Base-by-base conservation (phyloP, 2,329 filamentous ascomycete species). In the Talaromyces albobiverticillius region DNA sequence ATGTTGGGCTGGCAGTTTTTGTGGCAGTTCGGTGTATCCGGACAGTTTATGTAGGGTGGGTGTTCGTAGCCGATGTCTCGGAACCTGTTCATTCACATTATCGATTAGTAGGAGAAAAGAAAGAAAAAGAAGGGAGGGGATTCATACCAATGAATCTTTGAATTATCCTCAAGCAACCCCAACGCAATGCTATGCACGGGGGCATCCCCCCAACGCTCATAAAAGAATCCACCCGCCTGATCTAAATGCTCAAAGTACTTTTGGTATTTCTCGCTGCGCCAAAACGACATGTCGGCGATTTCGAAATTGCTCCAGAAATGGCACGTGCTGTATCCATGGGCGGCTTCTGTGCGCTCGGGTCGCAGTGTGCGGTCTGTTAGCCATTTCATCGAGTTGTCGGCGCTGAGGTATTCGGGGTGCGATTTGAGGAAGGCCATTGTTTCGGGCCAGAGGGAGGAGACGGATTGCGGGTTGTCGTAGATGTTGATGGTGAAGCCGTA, bases 291-390 rank as follows among this genome's bases (percentile, higher is more conserved):
- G 71, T 96, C 90, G 43, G 83, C 93, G 64, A 99, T 93, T 74
- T 99, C 94, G 64, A 99, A 99, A 74, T 99, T 99, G 65, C 87
- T 94, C 94, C 94, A 99, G 79, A 99, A 99, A 73, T 99, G 94
- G 71, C 94, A 99, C 2, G 94, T 97, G 32, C 90, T 95, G 78
- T 96, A 99, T 29, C 94, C 94, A 64, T 95, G 88, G 5, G 93
- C 92, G 59, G 86, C 84, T 51, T 79, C 70, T 67, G 90, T 90
- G 71, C 95, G 88, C 9, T 89, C 83, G 1, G 93, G 92, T 46
- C 93, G 83, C 45, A 86, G 82, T 51, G 80, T 73, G 58, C 82
- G 84, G 70, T 99, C 94, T 1, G 86, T 89, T 57, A 99, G 73
- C 93, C 93, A 99, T 29, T 82, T 80, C 75, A 93, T 83, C 53